Base-by-base conservation (phyloP, 2,329 filamentous ascomycete species). In the Hymenoscyphus occultus region DNA sequence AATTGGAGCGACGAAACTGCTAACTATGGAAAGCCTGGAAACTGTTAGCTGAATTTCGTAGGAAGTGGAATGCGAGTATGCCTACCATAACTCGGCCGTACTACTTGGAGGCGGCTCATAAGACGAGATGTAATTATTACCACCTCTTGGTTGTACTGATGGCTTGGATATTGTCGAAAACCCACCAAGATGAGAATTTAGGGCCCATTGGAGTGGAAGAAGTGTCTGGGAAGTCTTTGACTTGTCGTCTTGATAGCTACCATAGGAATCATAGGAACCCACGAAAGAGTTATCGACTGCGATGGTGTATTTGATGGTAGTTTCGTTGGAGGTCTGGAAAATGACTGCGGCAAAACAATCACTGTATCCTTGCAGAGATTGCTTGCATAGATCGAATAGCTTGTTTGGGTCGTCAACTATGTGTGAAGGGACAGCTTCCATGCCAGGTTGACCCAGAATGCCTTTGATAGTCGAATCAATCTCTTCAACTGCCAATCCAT, bases 291-390 rank as follows among this genome's bases (percentile, higher is more conserved):
- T 42, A 59, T 73, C 71, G 6, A 72, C 51, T 10, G 65, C 71
- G 16, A 73, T 69, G 42, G 28, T 67, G 45, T 73, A 73, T 16
- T 71, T 68, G 16, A 70, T 64, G 39, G 65, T 67, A 19, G 71
- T 73, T 16, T 71, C 64, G 42, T 72, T 72, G 45, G 67, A 67
- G 13, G 63, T 56, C n/a, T 62, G 56, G 59, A 72, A 73, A 2
- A 73, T 58, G 6, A 73, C 64, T 5, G 71, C 68, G 4, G 71
- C 71, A 60, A 67, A 73, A 59, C 71, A 73, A 31, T 73, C 65
- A 54, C 71, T 72, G 7, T 61, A 12, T 5, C 68, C 71, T 56
- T 63, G 19, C 10, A 67, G 40, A 16, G 66, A 65, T 64, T 72
- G 71, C 39, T 67, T 63, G 67, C 71, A 73, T 5, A 69, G 61